Evolutionary conservation across 2,329 filamentous ascomycete genomes (phyloP), one percentile per base, ranked within the genome.

Genomic region (Westerdykella ornata): DNA sequence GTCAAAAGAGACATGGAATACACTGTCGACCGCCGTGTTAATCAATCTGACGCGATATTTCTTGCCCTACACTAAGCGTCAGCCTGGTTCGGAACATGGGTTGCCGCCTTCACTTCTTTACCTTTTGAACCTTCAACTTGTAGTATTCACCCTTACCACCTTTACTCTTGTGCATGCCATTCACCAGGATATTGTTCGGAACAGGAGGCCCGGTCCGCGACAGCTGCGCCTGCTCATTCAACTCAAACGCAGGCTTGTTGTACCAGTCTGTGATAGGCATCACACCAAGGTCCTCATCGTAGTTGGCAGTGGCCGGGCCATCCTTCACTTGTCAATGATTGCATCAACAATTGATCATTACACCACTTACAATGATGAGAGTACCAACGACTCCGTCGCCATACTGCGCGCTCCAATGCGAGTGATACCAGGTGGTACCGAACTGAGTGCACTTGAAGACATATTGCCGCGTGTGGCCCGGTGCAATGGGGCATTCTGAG

Each of bases 221-320:
- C 45, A 53, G 62, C 50, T 48, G 56, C 5, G 52, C 60, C 28
- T 47, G 60, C 48, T 52, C 62, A 36, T 52, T 56, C 46, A 54
- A 55, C 45, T 39, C 59, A 52, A 60, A 57, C 30, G 44, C 62
- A 46, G 49, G 59, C 43, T 53, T 45, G 35, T 63, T 76, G 56
- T 81, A 81, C 80, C 80, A 85, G 53, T 86, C 82, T 13, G 71
- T 74, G 5, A 84, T 55, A 18, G 80, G 69, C 1, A 84, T 51
- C 9, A 72, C 63, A 3, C 82, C 81, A 0, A 83, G 66, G 52
- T 85, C 82, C 37, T 75, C 69, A 45, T 85, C 80, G 17, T 70
- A 72, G 42, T 70, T 67, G 14, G 59, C 60, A 13, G 60, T 63
- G 13, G 68, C 63, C 13, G 69, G 69, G 4, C 69, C 69, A 39